Percentiles rank a stretch among this genome's conserved stretches.
Evolutionary conservation across 192 early-diverging fungal genomes (phyloP).

Genomic region (Gaertneriomyces semiglobifer): DNA sequence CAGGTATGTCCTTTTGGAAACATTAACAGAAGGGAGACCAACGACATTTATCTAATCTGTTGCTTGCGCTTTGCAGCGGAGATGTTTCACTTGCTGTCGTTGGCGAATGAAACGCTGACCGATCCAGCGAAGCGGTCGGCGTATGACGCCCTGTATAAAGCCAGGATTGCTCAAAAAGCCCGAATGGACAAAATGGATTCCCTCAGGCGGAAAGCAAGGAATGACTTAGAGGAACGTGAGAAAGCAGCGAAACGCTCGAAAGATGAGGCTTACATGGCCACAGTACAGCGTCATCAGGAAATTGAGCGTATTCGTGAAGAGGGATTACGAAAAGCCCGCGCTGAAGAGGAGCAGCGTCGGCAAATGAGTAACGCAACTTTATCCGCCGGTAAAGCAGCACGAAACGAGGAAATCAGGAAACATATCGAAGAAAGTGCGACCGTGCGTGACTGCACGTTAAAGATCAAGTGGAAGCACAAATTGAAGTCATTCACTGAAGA

Average conservation of each 20-base stretch:
- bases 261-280: slow-evolving; percentile 7
- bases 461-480: slow-evolving; percentile 21
- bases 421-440: slow-evolving; percentile 3
- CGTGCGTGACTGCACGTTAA: slow-evolving; percentile 16
- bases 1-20: not conserved
- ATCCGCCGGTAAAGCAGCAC: slow-evolving; percentile 3
- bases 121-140: slow-evolving; percentile 74
- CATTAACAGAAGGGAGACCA: too few species aligned
- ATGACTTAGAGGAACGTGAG: slow-evolving; percentile 27
- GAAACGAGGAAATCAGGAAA: not conserved
- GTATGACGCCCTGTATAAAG: slow-evolving; percentile 62
- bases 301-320: slow-evolving; percentile 29
- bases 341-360: slow-evolving; percentile 20
- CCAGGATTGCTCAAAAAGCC: slow-evolving; percentile 24
- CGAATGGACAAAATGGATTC: slow-evolving; percentile 30
- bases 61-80: slow-evolving; percentile 49
- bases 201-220: slow-evolving; percentile 12
- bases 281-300: slow-evolving; percentile 22
- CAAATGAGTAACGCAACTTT: slow-evolving; percentile 14
- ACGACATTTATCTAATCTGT: too few species aligned
- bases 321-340: slow-evolving; percentile 18
- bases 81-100: slow-evolving; percentile 85
- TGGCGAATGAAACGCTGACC: slow-evolving; percentile 84
- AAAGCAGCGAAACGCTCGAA: slow-evolving; percentile 18
- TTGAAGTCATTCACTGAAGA: not conserved